Evolutionary conservation across 208 protist genomes (phyloP), one percentile per base, ranked within the genome.

Genomic region (Crithidia thermophila): DNA sequence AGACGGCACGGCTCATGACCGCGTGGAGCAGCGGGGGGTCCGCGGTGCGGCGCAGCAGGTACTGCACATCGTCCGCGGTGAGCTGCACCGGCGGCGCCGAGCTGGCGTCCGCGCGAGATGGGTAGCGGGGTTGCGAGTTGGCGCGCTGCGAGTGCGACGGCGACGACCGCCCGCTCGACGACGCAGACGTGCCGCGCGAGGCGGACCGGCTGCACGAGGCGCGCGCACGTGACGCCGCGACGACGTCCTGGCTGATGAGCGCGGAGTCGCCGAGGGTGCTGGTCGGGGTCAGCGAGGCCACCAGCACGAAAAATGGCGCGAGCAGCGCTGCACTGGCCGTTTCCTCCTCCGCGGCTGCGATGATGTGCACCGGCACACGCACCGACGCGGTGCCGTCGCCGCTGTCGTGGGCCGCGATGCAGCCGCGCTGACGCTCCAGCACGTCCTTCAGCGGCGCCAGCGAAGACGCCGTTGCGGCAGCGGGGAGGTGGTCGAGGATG

Each of bases 161-260:
- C 28, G 60, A 59, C 33, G 52, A 23, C 14, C 13, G 28, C 46
- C 11, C 30, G 30, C 30, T 21, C 5, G 36, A 39, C 9, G 39
- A 27, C n/a, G 56, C 47, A 3, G 42, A 21, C 34, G 45, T 16
- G 31, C 57, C 59, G 47, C 67, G 43, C 5, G 62, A 69, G 28
- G 42, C 28, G 18, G 64, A 36, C 27, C 47, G 46, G 45, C 65
- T 70, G 33, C 43, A 49, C 0, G 77, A 70, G 28, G 63, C 52
- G 49, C 75, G 71, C 33, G 65, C 69, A 4, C 67, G 46, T 25
- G 67, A 77, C 6, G 78, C 72, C 11, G 84, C 77, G 40, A 91
- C 79, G n/a, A 87, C 82, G 30, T 79, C 77, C 27, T 90, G 75
- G 25, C 88, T 81, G 50, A 94, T 86, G n/a, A 69, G 55, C 14